Conservation (phyloP, 106 monocot species). For the Dactylorhiza incarnata region DNA sequence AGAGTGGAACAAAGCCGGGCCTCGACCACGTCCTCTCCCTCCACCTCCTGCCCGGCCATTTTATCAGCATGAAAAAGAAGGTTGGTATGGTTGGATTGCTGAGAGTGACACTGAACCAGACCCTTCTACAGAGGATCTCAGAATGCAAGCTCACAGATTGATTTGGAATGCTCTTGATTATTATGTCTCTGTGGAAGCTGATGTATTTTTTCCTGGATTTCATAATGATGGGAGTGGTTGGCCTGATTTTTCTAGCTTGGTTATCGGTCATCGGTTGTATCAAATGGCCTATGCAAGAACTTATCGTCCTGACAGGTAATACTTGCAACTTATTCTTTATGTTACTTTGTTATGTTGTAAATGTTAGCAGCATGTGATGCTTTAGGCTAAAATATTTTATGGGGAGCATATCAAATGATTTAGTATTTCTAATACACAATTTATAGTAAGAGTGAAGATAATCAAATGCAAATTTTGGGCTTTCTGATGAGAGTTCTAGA, state of each 20-base stretch:
- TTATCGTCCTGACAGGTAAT: constrained; percentile 78
- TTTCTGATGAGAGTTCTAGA: not conserved
- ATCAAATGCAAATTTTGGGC: not conserved
- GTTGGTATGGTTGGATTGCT: constrained; percentile 91
- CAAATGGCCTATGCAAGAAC: constrained; percentile 53
- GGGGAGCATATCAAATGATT: too few species aligned
- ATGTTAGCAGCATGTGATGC: not conserved
- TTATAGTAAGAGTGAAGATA: not conserved
- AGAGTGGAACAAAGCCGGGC: constrained; percentile 84
- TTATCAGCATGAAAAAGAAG: constrained; percentile 75
- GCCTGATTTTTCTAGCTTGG: constrained; percentile 80
- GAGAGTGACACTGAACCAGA: constrained; percentile 57
- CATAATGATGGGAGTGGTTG: constrained; percentile 60
- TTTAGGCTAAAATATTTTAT: not conserved
- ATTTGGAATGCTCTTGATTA: constrained; percentile 96
- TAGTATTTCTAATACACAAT: too few species aligned
- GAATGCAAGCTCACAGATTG: constrained; percentile 60
- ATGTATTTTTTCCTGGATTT: constrained; percentile 88
- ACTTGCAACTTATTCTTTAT: not conserved
- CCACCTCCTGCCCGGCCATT: constrained; percentile 77
- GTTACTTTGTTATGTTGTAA: not conserved
- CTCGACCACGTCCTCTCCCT: constrained; percentile 70
- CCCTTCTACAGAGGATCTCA: constrained; percentile 41
- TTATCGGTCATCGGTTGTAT: constrained; percentile 88
- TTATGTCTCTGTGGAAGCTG: constrained; percentile 77